Conservation (phyloP, 75 land plant species). For the Selaginella tamariscina region DNA sequence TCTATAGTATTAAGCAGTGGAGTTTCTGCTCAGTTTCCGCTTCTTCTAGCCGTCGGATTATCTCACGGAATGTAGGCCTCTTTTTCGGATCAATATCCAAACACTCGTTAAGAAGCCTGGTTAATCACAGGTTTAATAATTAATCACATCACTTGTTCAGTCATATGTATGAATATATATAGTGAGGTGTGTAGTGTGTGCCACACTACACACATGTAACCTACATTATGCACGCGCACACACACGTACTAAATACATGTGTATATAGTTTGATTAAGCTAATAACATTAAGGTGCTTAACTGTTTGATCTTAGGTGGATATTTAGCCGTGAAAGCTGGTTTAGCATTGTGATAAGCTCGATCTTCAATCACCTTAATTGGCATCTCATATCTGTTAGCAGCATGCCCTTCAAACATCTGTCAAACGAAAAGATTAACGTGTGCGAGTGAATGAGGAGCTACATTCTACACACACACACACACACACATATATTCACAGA, state of each 20-base stretch:
- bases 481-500: no score
- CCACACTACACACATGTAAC: no score
- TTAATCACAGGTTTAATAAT: no score
- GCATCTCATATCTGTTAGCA: not conserved
- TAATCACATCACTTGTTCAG: not conserved
- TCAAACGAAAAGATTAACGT: not conserved
- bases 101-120: not conserved
- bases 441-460: not conserved
- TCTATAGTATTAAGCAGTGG: no score
- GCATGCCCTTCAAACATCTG: not conserved
- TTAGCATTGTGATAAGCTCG: not conserved
- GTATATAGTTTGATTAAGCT: not conserved
- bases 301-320: not conserved
- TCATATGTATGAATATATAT: not conserved
- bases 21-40: not conserved
- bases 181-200: no score
- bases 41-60: slow-evolving; percentile 5
- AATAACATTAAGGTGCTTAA: not conserved
- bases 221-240: no score
- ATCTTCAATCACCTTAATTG: not conserved
- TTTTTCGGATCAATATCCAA: not conserved
- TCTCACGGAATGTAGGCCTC: not conserved
- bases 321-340: not conserved
- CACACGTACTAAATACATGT: not conserved
- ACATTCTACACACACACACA: no score